Evolutionary conservation across 1,284 basidiomycete species (phyloP).

Genomic region (Leccinum laetum): DNA sequence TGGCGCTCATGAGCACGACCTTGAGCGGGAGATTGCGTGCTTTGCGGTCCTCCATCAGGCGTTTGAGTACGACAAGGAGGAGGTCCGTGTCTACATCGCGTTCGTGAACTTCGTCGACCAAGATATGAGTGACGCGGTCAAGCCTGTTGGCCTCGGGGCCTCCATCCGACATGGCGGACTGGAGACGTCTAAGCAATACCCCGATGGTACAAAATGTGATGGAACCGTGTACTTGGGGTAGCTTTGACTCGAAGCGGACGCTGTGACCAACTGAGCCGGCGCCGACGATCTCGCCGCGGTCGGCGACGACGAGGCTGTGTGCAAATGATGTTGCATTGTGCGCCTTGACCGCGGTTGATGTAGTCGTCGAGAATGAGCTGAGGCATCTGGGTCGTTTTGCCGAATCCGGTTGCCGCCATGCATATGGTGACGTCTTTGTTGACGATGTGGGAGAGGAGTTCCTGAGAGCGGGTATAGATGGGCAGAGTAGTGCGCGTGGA

Average conservation of each 20-base stretch:
- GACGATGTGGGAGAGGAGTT: conserved; percentile 71
- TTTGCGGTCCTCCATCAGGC: conserved; percentile 78
- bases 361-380: conserved; percentile 90
- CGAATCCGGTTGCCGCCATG: conserved; percentile 95
- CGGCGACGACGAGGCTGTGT: conserved; percentile 82
- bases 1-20: conserved; percentile 95
- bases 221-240: conserved; percentile 81
- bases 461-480: conserved; percentile 66
- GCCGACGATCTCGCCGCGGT: conserved; percentile 66
- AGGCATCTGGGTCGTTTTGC: conserved; percentile 96
- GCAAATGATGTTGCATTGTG: conserved; percentile 89
- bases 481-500: conserved; percentile 69
- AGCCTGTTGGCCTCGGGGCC: conserved; percentile 43
- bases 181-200: conserved; percentile 87
- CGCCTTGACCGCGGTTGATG: conserved; percentile 79
- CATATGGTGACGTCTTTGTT: conserved; percentile 89
- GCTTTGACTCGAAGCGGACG: conserved; percentile 87
- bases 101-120: conserved; percentile 98
- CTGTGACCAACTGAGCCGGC: conserved; percentile 83
- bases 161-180: conserved; percentile 65
- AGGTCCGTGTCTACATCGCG: conserved; percentile 96
- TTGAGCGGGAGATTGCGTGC: conserved; percentile 79
- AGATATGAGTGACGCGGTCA: conserved; percentile 87
- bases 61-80: conserved; percentile 89
- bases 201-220: conserved; percentile 97